These are phyloP conservation scores for Fraxinus floribunda DNA, from an alignment of 305 asterid genomes.

Conservation along the genomic window DNA sequence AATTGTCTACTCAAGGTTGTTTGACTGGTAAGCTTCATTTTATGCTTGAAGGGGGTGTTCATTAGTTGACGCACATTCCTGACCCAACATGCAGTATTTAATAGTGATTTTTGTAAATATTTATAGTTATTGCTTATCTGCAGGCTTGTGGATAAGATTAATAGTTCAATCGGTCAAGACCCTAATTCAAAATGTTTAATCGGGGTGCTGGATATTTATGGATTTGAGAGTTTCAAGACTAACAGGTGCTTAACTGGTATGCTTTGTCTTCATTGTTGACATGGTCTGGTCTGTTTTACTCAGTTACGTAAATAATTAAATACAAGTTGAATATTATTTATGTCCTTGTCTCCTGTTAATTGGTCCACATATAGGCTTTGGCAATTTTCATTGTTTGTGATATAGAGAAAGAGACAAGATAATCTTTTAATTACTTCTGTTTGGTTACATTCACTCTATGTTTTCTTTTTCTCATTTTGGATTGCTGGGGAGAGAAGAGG, in stretches of 20 bases:
- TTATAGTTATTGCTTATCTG: conserved; percentile 19
- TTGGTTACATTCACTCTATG: neutral
- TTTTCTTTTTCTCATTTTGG: neutral
- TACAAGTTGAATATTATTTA: conserved; percentile 26
- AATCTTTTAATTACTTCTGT: neutral
- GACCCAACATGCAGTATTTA: conserved; percentile 4
- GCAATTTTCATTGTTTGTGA: neutral
- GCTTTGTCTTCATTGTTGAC: conserved; percentile 52
- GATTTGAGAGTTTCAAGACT: conserved; percentile 99
- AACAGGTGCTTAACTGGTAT: conserved; percentile 97
- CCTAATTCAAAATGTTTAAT: conserved; percentile 74
- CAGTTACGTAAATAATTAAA: conserved; percentile 16
- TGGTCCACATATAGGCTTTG: neutral
- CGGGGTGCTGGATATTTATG: conserved; percentile 96
- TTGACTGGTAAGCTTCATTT: conserved; percentile 71
- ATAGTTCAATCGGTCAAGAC: conserved; percentile 91
- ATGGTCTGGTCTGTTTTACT: conserved; percentile 32
- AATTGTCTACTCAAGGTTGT: conserved; percentile 87
- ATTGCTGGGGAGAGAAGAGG: neutral
- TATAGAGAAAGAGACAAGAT: neutral
- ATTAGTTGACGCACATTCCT: neutral
- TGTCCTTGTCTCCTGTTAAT: conserved; percentile 11
- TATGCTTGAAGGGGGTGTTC: neutral
- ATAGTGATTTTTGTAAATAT: neutral
- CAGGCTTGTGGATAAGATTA: conserved; percentile 97